phyloP scores from a whole-genome alignment of 257 asterid genomes.

The Forsythia suspensa region DNA sequence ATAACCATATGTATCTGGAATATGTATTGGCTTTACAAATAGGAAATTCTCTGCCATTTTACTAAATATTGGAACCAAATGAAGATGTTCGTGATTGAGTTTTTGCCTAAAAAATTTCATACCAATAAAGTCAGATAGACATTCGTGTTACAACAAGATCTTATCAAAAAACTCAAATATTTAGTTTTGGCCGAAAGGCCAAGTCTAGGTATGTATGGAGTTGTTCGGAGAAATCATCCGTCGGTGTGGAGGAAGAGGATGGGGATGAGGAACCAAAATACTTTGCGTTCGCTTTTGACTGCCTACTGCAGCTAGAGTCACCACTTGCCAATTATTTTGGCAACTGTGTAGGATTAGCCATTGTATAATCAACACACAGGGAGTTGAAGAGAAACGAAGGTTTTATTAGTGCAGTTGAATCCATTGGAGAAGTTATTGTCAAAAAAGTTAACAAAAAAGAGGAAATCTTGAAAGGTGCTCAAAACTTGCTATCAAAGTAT shows the following conservation, averaged over 20 bases:
- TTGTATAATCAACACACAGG: slow-evolving; percentile 11
- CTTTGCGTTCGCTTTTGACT: slow-evolving; percentile 36
- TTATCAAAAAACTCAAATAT: too few species aligned
- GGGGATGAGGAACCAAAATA: neutral
- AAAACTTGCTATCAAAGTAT: slow-evolving; percentile 36
- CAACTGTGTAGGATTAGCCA: slow-evolving; percentile 41
- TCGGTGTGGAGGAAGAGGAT: neutral
- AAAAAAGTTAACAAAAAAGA: slow-evolving; percentile 21
- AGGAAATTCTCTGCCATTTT: too few species aligned
- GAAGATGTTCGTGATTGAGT: too few species aligned
- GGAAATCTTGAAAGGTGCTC: slow-evolving; percentile 30
- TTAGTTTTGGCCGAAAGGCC: too few species aligned
- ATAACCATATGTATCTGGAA: too few species aligned
- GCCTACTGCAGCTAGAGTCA: slow-evolving; percentile 25
- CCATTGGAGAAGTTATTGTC: slow-evolving; percentile 33
- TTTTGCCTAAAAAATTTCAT: too few species aligned
- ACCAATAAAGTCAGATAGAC: too few species aligned
- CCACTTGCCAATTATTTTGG: slow-evolving; percentile 47
- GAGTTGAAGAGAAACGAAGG: slow-evolving; percentile 39
- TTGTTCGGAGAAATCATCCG: slow-evolving; percentile 34
- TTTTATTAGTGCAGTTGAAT: slow-evolving; percentile 37
- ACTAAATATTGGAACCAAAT: too few species aligned
- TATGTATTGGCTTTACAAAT: too few species aligned
- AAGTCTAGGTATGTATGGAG: slow-evolving; percentile 29
- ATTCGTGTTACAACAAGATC: too few species aligned